Evolutionary conservation across 2,329 filamentous ascomycete genomes (phyloP).

Genomic region (Cyanodermella asteris): DNA sequence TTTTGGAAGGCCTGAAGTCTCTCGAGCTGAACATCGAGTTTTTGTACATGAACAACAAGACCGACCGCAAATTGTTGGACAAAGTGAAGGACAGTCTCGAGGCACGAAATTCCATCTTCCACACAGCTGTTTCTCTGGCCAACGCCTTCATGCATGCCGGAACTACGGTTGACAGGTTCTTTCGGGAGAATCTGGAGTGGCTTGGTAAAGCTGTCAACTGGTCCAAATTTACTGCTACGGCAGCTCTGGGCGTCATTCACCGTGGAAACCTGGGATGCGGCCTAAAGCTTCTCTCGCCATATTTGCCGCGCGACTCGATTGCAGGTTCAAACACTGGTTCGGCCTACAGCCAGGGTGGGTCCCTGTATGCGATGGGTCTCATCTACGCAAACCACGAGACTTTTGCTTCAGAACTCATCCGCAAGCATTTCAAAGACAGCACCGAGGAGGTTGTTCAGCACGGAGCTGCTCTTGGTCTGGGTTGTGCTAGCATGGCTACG

Average conservation of each 20-base stretch:
- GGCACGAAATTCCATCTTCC: conserved; percentile 93
- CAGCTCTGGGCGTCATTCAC: conserved; percentile 88
- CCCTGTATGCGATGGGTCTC: conserved; percentile 80
- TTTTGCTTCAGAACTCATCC: conserved; percentile 63
- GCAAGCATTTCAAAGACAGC: conserved; percentile 49
- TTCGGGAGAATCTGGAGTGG: conserved; percentile 95
- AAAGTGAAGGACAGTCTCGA: conserved; percentile 92
- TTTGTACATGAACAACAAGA: conserved; percentile 83
- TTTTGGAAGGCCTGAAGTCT: conserved; percentile 72
- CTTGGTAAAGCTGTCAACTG: conserved; percentile 96
- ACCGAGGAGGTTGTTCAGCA: conserved; percentile 91
- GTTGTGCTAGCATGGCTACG: conserved; percentile 94
- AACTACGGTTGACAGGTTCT: conserved; percentile 95
- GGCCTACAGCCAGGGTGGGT: conserved; percentile 87
- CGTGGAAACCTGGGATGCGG: conserved; percentile 86
- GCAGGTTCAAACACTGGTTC: conserved; percentile 53
- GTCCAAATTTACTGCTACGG: conserved; percentile 97
- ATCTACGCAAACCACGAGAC: conserved; percentile 97
- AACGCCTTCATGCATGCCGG: conserved; percentile 99
- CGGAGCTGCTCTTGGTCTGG: conserved; percentile 80
- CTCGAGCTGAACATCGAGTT: conserved; percentile 94
- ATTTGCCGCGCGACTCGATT: conserved; percentile 51
- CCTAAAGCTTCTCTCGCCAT: conserved; percentile 80
- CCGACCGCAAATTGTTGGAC: conserved; percentile 79
- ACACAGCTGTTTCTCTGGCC: conserved; percentile 88